Evolutionary conservation across 2,329 filamentous ascomycete species (phyloP), one percentile per base, ranked within the genome.

Genomic region (Torrubiella hemipterigena): DNA sequence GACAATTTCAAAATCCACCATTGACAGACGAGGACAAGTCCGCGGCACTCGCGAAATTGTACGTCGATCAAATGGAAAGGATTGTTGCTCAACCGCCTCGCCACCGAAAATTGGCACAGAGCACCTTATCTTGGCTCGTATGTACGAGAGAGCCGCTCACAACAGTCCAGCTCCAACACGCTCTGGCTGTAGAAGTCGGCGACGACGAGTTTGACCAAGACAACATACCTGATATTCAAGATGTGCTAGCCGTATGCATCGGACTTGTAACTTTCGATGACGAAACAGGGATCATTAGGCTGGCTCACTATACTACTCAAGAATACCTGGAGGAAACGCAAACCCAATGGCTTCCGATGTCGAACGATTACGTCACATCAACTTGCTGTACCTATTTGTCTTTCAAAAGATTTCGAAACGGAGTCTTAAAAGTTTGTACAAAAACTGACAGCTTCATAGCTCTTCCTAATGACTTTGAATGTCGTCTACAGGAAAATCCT

Each of bases 271-370:
- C 49, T 0, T 23, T 61, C 3, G 58, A 66, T 21, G 34, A 54
- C 27, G 38, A 56, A 26, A 63, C 48, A 29, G 29, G 45, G 13
- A 44, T 55, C 17, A 44, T 66, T 9, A 49, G 58, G 4, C 38
- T 67, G 0, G 56, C 63, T 4, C 62, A 68, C 37, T 59, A 61
- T 32, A 66, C 63, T 0, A 49, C 60, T 2, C 55, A 65, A 26
- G 52, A 65, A 23, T 68, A 61, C 38, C 53, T 67, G 25, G 46
- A 57, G 13, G 29, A 36, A 10, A 54, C 39, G 1, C 27, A 34
- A 9, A 21, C 7, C 0, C 15, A 27, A 5, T 57, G 50, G 44
- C 52, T 65, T 31, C 46, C 46, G 1, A 16, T 44, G 20, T 48
- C 47, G 0, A 34, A 58, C 7, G 10, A 3, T 0, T 15, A 50